Conservation (phyloP, 208 protist genomes). For the Acanthamoeba royreba region DNA sequence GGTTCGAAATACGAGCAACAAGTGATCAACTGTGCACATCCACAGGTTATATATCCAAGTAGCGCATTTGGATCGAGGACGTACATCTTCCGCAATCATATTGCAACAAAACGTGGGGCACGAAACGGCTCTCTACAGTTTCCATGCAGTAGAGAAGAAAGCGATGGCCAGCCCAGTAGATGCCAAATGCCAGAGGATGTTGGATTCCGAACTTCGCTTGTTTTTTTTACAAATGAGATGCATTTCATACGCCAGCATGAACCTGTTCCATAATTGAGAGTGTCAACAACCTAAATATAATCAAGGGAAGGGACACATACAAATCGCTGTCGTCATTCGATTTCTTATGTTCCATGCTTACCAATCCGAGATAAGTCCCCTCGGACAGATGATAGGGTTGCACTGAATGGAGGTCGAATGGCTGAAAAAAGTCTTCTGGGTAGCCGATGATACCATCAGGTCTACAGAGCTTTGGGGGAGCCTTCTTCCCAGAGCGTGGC, state of each 20-base stretch:
- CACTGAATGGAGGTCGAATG: too few relatives aligned
- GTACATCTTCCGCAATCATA: neutral
- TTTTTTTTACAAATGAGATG: neutral
- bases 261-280: neutral
- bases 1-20: neutral
- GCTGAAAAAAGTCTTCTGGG: neutral
- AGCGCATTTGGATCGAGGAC: neutral
- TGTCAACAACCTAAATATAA: too few relatives aligned
- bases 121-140: neutral
- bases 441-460: neutral
- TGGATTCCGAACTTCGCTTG: neutral
- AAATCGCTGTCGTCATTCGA: neutral
- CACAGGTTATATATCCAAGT: neutral
- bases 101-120: neutral
- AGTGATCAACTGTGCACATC: neutral
- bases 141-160: neutral
- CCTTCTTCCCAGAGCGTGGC: too few relatives aligned
- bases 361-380: neutral
- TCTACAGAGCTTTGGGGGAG: neutral
- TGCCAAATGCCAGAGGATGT: neutral
- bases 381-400: neutral
- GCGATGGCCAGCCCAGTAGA: neutral
- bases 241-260: neutral
- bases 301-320: neutral
- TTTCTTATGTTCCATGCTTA: neutral